Conservation (phyloP, 2,329 filamentous ascomycete species). For the Pezicula radicicola region DNA sequence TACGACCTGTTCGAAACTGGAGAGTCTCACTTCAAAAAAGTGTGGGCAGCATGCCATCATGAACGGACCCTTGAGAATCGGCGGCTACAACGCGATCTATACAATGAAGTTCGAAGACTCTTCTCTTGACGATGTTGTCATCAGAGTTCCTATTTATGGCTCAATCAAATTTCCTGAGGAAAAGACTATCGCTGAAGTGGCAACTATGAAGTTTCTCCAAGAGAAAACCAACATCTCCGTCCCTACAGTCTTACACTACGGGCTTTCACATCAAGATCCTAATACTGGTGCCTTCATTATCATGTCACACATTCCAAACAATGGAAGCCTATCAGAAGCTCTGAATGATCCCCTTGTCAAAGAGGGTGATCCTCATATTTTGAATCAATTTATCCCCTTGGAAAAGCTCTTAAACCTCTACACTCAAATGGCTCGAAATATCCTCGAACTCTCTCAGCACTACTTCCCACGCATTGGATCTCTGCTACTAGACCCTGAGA, state of each 20-base stretch:
- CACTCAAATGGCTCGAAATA: constrained; percentile 2
- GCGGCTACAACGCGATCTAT: constrained; percentile 5
- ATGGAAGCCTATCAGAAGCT: constrained; percentile 5
- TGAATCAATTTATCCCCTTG: constrained; percentile 20
- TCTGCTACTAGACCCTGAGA: constrained; percentile 1
- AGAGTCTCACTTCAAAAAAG: constrained; percentile 1
- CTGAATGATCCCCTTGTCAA: constrained; percentile 11
- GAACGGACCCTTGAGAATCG: constrained; percentile 2
- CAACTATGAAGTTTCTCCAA: constrained; percentile 1
- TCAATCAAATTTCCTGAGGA: constrained; percentile 5
- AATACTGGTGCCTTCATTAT: constrained; percentile 13
- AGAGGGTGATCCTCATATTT: constrained; percentile 26
- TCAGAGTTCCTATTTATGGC: background rate
- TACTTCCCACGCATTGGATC: constrained; percentile 6
- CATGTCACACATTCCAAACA: constrained; percentile 7
- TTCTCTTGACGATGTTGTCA: background rate
- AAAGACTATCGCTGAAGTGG: constrained; percentile 5
- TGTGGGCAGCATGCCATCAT: constrained; percentile 3
- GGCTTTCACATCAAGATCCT: background rate
- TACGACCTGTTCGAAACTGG: constrained; percentile 1
- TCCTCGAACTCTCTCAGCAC: constrained; percentile 4
- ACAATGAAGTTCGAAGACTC: constrained; percentile 4
- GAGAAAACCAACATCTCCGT: constrained; percentile 1
- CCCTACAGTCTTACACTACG: background rate
- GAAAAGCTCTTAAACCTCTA: constrained; percentile 2